Percentiles rank a stretch among this genome's conserved stretches.
Evolutionary conservation across 345 rosid species (phyloP).

Genomic region (Trapa bicornis): DNA sequence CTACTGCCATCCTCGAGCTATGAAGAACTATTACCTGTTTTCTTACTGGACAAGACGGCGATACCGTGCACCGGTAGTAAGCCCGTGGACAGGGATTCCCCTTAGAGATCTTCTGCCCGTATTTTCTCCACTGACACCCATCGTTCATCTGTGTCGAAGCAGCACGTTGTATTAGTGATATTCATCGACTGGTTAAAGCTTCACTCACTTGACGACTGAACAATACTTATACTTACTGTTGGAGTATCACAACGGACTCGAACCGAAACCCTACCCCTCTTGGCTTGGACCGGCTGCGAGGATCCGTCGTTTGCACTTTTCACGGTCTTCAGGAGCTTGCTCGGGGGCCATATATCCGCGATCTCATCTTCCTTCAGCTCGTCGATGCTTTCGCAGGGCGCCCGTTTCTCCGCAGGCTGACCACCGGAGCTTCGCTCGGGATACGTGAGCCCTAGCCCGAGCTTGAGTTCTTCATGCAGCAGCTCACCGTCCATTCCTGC

Average conservation of each 20-base stretch:
- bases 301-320: constrained; percentile 34
- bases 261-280: constrained; percentile 84
- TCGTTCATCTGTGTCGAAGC: constrained; percentile 51
- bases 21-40: constrained; percentile 44
- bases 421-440: constrained; percentile 8
- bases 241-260: constrained; percentile 77
- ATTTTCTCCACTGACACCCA: constrained; percentile 97
- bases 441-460: not conserved
- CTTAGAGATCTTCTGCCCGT: constrained; percentile 84
- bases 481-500: not conserved
- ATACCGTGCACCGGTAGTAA: constrained; percentile 79
- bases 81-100: constrained; percentile 97
- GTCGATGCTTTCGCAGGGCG: constrained; percentile 22
- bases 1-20: too few relatives aligned
- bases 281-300: constrained; percentile 39
- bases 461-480: constrained; percentile 15
- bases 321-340: constrained; percentile 21
- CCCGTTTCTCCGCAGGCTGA: constrained; percentile 7
- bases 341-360: constrained; percentile 27
- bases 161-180: too few relatives aligned
- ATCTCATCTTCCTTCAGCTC: constrained; percentile 31
- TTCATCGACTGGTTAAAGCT: too few relatives aligned
- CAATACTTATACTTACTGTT: constrained; percentile 44
- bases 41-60: constrained; percentile 76
- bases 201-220: not conserved